phyloP scores from a whole-genome alignment of 768 basidiomycete genomes.

The Lentinula sp. region DNA sequence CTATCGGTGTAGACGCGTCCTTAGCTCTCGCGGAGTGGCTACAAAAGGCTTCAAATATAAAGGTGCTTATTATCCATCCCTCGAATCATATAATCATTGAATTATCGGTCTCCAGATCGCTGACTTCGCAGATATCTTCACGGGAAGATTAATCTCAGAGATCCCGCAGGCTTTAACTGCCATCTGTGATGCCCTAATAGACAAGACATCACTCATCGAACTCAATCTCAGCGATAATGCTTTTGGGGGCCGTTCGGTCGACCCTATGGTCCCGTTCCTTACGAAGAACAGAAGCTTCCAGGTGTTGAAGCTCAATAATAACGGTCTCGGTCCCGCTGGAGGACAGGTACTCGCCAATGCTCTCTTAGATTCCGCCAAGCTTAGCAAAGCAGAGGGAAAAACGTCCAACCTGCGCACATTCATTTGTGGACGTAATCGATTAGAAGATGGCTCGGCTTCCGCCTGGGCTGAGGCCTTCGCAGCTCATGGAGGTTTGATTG shows the following conservation, averaged over 20 bases:
- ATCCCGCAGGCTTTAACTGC: conserved; percentile 87
- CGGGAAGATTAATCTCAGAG: conserved; percentile 90
- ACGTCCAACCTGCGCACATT: conserved; percentile 70
- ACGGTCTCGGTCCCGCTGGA: conserved; percentile 89
- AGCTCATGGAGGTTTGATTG: conserved; percentile 72
- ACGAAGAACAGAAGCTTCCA: conserved; percentile 76
- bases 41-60: conserved; percentile 56
- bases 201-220: conserved; percentile 76
- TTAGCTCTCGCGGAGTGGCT: conserved; percentile 78
- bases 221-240: conserved; percentile 95
- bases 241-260: conserved; percentile 91
- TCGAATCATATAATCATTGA: background rate
- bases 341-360: conserved; percentile 84
- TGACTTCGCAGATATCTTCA: conserved; percentile 97
- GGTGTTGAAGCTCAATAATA: conserved; percentile 90
- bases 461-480: conserved; percentile 87
- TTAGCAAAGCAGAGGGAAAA: conserved; percentile 60
- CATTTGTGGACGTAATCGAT: conserved; percentile 93
- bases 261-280: conserved; percentile 89
- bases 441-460: conserved; percentile 83
- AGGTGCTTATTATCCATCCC: conserved; percentile 42
- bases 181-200: conserved; percentile 81
- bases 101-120: conserved; percentile 55
- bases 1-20: conserved; percentile 88
- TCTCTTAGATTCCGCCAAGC: conserved; percentile 65